A percentile compares a stretch with the other conserved stretches of the same genome.
Conservation (phyloP, 2,329 filamentous ascomycete species). For the Zymoseptoria ardabiliae region DNA sequence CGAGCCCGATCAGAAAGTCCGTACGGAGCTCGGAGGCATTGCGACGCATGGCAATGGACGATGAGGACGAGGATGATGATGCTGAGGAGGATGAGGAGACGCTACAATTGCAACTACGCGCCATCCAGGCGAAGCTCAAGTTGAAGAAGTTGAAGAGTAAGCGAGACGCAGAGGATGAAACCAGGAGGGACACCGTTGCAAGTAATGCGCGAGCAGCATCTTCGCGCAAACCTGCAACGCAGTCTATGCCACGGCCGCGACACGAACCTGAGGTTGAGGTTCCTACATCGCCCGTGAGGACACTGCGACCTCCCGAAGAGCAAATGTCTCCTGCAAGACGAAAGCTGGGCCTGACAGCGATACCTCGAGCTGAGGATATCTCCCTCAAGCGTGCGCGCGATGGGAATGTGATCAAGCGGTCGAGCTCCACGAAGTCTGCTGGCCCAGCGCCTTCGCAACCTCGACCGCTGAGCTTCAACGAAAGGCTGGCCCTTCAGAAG, state of each 20-base stretch:
- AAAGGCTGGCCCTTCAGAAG: conserved; percentile 67
- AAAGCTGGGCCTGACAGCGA: conserved; percentile 82
- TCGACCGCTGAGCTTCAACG: conserved; percentile 64
- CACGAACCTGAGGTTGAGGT: conserved; percentile 54
- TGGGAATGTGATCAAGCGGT: conserved; percentile 24
- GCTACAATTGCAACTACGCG: conserved; percentile 69
- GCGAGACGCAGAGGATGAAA: not conserved
- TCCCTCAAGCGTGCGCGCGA: conserved; percentile 65
- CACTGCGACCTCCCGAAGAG: conserved; percentile 39
- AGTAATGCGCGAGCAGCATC: conserved; percentile 5
- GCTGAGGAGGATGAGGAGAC: conserved; percentile 68
- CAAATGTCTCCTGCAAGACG: conserved; percentile 73
- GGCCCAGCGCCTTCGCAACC: conserved; percentile 10
- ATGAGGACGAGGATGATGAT: conserved; percentile 34
- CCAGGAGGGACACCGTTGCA: not conserved
- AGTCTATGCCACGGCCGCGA: conserved; percentile 15
- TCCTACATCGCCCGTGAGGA: conserved; percentile 62
- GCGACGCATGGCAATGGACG: conserved; percentile 22
- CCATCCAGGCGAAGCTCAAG: conserved; percentile 80
- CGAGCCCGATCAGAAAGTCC: conserved; percentile 44
- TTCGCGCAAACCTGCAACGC: conserved; percentile 8
- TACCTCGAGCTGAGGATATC: conserved; percentile 69
- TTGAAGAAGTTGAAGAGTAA: conserved; percentile 62
- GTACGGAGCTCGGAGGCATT: conserved; percentile 23
- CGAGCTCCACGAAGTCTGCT: conserved; percentile 9